Percentiles rank a stretch among this genome's conserved stretches.
Conservation (phyloP, 2,329 filamentous ascomycete genomes). For the Myriosclerotinia scirpicola region DNA sequence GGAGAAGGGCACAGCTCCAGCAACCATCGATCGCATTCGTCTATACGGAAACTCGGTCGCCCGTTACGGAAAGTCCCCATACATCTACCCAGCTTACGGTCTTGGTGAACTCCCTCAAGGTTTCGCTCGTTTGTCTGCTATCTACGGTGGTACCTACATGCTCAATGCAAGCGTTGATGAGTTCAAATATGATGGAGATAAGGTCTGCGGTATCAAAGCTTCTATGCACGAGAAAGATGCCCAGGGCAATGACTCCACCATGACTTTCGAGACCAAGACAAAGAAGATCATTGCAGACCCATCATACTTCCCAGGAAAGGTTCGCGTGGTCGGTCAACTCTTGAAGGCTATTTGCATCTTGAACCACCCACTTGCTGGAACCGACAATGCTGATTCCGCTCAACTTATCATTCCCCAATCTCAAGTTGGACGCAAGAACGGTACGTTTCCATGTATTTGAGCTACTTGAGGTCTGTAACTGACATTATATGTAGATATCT, state of each 20-base stretch:
- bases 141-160: conserved; percentile 99
- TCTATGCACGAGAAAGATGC: conserved; percentile 85
- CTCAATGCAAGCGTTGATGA: conserved; percentile 94
- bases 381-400: conserved; percentile 81
- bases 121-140: conserved; percentile 94
- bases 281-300: conserved; percentile 96
- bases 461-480: conserved; percentile 21
- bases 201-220: conserved; percentile 94
- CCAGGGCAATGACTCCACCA: conserved; percentile 57
- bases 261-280: conserved; percentile 95
- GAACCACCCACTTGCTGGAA: conserved; percentile 90
- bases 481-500: conserved; percentile 66
- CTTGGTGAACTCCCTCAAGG: conserved; percentile 96
- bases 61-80: conserved; percentile 96
- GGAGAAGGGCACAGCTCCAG: conserved; percentile 69
- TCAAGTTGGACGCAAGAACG: conserved; percentile 94
- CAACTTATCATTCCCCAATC: conserved; percentile 98
- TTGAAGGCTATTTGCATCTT: conserved; percentile 97
- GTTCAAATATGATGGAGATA: conserved; percentile 77
- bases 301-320: conserved; percentile 92
- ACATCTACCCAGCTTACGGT: conserved; percentile 98
- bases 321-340: conserved; percentile 82
- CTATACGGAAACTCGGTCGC: conserved; percentile 98
- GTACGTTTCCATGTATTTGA: conserved; percentile 46
- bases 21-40: conserved; percentile 87